Evolutionary conservation across 23 red algal genomes (phyloP), one percentile per base, ranked within the genome.

Genomic region (Cyanidium caldarium): DNA sequence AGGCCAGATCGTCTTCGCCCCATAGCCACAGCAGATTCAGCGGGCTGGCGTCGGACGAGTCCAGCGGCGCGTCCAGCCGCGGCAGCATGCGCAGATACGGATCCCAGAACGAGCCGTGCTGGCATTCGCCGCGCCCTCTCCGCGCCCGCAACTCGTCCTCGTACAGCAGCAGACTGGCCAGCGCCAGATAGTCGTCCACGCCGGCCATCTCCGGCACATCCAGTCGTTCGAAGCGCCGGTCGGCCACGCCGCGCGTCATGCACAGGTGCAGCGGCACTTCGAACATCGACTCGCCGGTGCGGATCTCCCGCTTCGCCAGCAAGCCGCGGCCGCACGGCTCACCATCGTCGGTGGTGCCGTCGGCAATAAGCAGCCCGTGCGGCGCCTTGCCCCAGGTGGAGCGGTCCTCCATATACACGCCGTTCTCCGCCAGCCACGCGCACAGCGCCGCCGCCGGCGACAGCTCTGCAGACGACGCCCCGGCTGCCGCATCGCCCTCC

Each of bases 81-180:
- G 91, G 91, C 34, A 96, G 45, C 29, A 96, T 65, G 33, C 82
- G 72, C 36, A 96, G 67, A 44, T 96, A 96, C 17, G 91, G 91
- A 41, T 80, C 77, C 70, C 77, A 96, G 65, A 96, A 96, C 34
- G 83, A 87, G 2, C 45, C 73, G n/a, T n/a, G n/a, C n/a, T n/a
- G n/a, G n/a, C n/a, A n/a, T 37, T 67, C 65, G 25, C 83, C 83
- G 31, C 72, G 67, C 38, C 67, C 40, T 21, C 83, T 28, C 10
- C 5, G 7, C 31, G 7, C 31, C 23, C 51, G 7, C 7, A 28
- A 61, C 23, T 61, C 51, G 23, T 21, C 51, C 57, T 96, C 91
- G 33, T 37, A 70, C 16, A 96, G 65, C 10, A 96, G 76, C n/a
- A 88, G 65, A 16, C 38, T 51, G 30, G 83, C 91, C 33, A 96